These are phyloP conservation scores for Sporothrix humicola DNA, from an alignment of 2,329 filamentous ascomycete genomes.

Conservation along the genomic window DNA sequence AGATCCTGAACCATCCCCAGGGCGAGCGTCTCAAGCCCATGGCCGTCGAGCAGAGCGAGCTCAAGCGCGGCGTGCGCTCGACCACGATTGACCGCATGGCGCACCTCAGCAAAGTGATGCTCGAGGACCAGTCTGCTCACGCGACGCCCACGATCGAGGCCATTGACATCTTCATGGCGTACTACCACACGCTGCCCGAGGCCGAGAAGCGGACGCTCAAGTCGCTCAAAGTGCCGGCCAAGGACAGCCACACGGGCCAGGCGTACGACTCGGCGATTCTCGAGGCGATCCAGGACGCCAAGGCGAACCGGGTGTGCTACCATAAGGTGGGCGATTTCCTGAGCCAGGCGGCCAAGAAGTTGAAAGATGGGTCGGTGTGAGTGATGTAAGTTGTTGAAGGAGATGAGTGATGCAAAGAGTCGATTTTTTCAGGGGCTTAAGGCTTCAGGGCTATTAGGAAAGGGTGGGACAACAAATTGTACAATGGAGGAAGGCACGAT, in stretches of 20 bases:
- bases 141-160: conserved; percentile 39
- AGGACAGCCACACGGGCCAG: conserved; percentile 42
- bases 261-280: conserved; percentile 43
- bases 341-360: conserved; percentile 35
- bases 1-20: conserved; percentile 42
- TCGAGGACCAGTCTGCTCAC: conserved; percentile 40
- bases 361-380: conserved; percentile 15
- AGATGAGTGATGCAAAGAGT: too few species aligned
- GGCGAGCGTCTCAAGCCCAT: conserved; percentile 40
- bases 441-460: background rate
- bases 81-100: conserved; percentile 40
- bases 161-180: conserved; percentile 42
- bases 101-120: conserved; percentile 38
- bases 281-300: conserved; percentile 42
- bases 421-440: background rate
- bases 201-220: conserved; percentile 41
- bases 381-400: background rate
- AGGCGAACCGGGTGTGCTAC: conserved; percentile 41
- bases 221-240: conserved; percentile 41
- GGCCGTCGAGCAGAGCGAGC: conserved; percentile 39
- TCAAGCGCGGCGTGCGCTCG: conserved; percentile 41
- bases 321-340: conserved; percentile 40
- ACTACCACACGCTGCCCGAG: conserved; percentile 40
- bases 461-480: background rate
- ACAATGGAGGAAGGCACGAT: conserved; percentile 16